Conservation (phyloP, 2,329 filamentous ascomycete species). For the Stachybotrys echinatus region DNA sequence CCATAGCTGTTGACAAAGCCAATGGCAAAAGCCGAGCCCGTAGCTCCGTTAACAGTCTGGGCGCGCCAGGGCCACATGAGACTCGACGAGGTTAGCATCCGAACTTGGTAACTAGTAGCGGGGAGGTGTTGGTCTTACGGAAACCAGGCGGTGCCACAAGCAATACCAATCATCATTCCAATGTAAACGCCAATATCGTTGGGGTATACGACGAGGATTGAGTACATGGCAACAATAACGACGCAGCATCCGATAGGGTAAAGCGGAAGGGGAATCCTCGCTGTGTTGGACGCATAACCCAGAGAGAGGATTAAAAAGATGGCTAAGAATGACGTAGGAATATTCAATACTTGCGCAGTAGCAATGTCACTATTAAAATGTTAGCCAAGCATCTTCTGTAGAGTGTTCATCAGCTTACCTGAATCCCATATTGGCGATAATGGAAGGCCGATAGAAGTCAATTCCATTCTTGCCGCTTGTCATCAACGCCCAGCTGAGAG, state of each 20-base stretch:
- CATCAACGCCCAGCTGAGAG: constrained; percentile 32
- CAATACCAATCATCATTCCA: constrained; percentile 4
- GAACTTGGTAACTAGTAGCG: background rate
- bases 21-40: constrained; percentile 44
- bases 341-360: constrained; percentile 3
- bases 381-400: background rate
- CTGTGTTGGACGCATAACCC: background rate
- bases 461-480: constrained; percentile 32
- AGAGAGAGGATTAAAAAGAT: constrained; percentile 1
- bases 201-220: constrained; percentile 2
- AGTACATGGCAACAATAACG: constrained; percentile 2
- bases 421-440: constrained; percentile 25
- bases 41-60: constrained; percentile 38
- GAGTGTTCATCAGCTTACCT: background rate
- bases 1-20: constrained; percentile 46
- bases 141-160: constrained; percentile 4
- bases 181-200: constrained; percentile 3
- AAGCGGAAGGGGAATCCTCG: background rate
- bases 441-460: constrained; percentile 31
- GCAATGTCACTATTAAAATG: constrained; percentile 8
- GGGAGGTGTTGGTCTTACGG: background rate
- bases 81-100: no score
- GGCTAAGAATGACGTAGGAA: constrained; percentile 1
- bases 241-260: constrained; percentile 1
- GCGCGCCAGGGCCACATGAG: constrained; percentile 41